These are phyloP conservation scores for Pythium myriotylum DNA, from an alignment of 352 stramenopile genomes.

Conservation along the genomic window DNA sequence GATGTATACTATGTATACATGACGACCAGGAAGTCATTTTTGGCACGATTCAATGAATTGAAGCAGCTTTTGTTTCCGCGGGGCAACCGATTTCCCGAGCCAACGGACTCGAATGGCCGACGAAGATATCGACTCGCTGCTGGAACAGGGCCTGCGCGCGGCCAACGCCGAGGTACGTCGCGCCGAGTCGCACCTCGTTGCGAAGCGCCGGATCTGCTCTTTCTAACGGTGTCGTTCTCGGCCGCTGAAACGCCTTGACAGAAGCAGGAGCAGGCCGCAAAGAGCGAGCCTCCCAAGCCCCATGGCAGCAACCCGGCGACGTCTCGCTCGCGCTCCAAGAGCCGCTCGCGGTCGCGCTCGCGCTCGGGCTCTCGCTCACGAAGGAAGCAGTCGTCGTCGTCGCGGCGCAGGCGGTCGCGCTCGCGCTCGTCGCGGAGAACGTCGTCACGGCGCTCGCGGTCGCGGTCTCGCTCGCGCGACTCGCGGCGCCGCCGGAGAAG, in stretches of 20 bases:
- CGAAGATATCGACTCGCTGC: constrained; percentile 81
- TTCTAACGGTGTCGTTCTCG: constrained; percentile 8
- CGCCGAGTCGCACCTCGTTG: not conserved
- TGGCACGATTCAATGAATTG: constrained; percentile 7
- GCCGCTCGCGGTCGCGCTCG: constrained; percentile 10
- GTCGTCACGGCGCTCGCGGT: constrained; percentile 27
- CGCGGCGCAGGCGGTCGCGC: constrained; percentile 27
- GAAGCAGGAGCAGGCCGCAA: constrained; percentile 27
- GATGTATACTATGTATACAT: too few relatives aligned
- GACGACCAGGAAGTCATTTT: too few relatives aligned
- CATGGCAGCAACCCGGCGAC: not conserved
- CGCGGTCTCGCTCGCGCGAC: constrained; percentile 33
- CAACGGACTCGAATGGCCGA: constrained; percentile 37
- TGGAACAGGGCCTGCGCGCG: constrained; percentile 74
- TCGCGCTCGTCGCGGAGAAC: constrained; percentile 29
- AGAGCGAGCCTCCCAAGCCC: not conserved
- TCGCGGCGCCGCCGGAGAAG: constrained; percentile 33
- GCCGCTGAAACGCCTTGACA: constrained; percentile 15
- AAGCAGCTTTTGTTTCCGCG: too few relatives aligned
- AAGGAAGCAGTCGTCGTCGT: constrained; percentile 20
- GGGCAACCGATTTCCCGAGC: constrained; percentile 7
- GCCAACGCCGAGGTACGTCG: constrained; percentile 43
- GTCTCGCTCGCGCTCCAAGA: constrained; percentile 14
- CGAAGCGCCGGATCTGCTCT: not conserved
- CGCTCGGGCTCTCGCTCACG: constrained; percentile 21